A percentile compares a stretch with the other conserved stretches of the same genome.
phyloP scores from a whole-genome alignment of 345 rosid species.

The Viola odorata region DNA sequence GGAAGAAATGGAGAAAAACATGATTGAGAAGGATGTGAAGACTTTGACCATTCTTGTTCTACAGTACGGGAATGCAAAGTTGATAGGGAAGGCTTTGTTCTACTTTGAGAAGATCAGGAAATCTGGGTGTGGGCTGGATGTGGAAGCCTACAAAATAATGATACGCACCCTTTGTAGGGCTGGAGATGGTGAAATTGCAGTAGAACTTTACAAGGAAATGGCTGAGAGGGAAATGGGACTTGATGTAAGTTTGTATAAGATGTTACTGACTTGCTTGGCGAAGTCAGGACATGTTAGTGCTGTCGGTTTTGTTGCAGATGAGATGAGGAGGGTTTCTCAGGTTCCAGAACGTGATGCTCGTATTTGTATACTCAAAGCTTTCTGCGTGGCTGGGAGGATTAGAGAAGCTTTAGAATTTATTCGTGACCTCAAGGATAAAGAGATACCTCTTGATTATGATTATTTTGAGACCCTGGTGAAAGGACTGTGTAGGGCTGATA shows the following conservation, averaged over 20 bases:
- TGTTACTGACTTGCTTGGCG: slow-evolving; percentile 44
- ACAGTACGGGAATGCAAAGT: slow-evolving; percentile 53
- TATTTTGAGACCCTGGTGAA: slow-evolving; percentile 60
- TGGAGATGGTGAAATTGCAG: slow-evolving; percentile 53
- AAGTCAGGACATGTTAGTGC: slow-evolving; percentile 42
- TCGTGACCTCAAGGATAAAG: slow-evolving; percentile 50
- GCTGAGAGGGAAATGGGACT: slow-evolving; percentile 44
- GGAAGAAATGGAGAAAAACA: slow-evolving; percentile 59
- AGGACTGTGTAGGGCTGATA: slow-evolving; percentile 64
- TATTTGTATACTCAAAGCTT: slow-evolving; percentile 53
- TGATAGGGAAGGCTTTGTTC: slow-evolving; percentile 52
- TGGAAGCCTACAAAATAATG: slow-evolving; percentile 37
- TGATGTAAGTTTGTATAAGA: slow-evolving; percentile 46
- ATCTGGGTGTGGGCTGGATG: slow-evolving; percentile 51
- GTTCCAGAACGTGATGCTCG: slow-evolving; percentile 48
- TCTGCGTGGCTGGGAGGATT: slow-evolving; percentile 63
- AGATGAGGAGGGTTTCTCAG: slow-evolving; percentile 47
- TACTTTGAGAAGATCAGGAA: slow-evolving; percentile 61
- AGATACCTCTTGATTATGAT: slow-evolving; percentile 33
- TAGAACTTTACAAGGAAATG: slow-evolving; percentile 74
- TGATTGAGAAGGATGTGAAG: slow-evolving; percentile 46
- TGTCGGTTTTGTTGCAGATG: slow-evolving; percentile 48
- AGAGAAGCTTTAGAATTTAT: slow-evolving; percentile 65
- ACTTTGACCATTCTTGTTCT: slow-evolving; percentile 70
- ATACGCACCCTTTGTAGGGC: slow-evolving; percentile 48